Conservation (phyloP, 2,329 filamentous ascomycete species). For the Leptosphaerulina australis region DNA sequence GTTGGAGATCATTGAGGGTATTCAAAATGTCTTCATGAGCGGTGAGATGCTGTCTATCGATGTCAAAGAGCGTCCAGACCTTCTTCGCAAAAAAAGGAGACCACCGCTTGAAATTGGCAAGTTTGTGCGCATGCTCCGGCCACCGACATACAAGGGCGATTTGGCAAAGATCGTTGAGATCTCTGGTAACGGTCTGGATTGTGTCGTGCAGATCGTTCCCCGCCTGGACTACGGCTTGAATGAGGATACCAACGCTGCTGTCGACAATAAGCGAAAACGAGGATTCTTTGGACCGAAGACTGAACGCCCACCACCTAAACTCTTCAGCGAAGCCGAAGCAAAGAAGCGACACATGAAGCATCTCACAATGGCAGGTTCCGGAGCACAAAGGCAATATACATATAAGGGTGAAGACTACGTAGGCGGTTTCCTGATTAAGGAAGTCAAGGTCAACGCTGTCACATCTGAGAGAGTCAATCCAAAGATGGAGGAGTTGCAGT, state of each 20-base stretch:
- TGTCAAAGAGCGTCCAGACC: conserved; percentile 96
- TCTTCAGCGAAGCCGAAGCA: conserved; percentile 93
- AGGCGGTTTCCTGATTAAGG: conserved; percentile 91
- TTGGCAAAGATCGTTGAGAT: conserved; percentile 91
- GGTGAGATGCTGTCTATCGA: conserved; percentile 87
- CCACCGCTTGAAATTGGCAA: conserved; percentile 80
- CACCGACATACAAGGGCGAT: conserved; percentile 83
- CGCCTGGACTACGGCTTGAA: conserved; percentile 89
- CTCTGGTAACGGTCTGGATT: conserved; percentile 88
- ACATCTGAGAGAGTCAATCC: conserved; percentile 91
- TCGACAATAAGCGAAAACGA: conserved; percentile 77
- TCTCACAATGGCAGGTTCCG: conserved; percentile 59
- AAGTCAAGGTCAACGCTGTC: conserved; percentile 86
- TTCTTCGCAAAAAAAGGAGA: conserved; percentile 88
- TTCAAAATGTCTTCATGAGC: conserved; percentile 88
- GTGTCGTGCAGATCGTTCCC: conserved; percentile 85
- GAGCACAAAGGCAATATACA: conserved; percentile 72
- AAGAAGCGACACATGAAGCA: conserved; percentile 80
- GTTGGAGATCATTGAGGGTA: conserved; percentile 77
- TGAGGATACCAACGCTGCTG: conserved; percentile 69
- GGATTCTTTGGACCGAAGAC: conserved; percentile 56
- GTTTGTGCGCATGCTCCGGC: conserved; percentile 86
- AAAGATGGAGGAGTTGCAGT: conserved; percentile 92
- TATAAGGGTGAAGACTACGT: conserved; percentile 91
- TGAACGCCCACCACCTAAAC: conserved; percentile 79